These are phyloP conservation scores for Ascochyta viciae-villosae DNA, from an alignment of 2,329 filamentous ascomycete genomes.

Conservation along the genomic window DNA sequence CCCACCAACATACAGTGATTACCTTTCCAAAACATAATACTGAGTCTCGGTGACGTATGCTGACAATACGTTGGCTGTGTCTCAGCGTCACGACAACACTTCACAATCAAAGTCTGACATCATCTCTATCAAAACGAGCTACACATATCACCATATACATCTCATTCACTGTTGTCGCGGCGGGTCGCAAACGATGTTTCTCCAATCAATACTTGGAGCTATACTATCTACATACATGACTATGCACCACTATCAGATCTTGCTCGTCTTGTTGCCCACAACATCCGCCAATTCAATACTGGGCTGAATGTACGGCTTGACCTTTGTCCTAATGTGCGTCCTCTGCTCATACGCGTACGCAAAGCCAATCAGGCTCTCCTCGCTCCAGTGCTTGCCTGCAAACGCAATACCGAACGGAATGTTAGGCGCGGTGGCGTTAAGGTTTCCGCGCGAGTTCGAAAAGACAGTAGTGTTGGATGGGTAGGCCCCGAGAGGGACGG, in stretches of 20 bases:
- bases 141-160: too few relatives aligned
- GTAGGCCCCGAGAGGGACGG: slow-evolving; percentile 67
- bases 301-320: slow-evolving; percentile 59
- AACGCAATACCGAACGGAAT: slow-evolving; percentile 69
- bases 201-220: neutral
- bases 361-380: slow-evolving; percentile 67
- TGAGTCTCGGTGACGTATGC: too few relatives aligned
- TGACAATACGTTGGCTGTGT: too few relatives aligned
- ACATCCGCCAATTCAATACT: slow-evolving; percentile 57
- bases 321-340: slow-evolving; percentile 57
- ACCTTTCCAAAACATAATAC: too few relatives aligned
- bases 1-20: too few relatives aligned
- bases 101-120: too few relatives aligned
- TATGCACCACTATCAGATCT: neutral
- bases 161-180: too few relatives aligned
- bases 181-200: neutral
- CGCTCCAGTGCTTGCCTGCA: slow-evolving; percentile 66
- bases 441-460: slow-evolving; percentile 56
- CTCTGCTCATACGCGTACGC: slow-evolving; percentile 74
- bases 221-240: neutral
- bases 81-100: too few relatives aligned
- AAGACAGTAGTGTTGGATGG: slow-evolving; percentile 57
- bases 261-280: slow-evolving; percentile 27
- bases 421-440: slow-evolving; percentile 62
- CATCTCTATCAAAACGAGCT: too few relatives aligned